These are phyloP conservation scores for Acidomyces sp. DNA, from an alignment of 495 filamentous ascomycete genomes.

Conservation along the genomic window DNA sequence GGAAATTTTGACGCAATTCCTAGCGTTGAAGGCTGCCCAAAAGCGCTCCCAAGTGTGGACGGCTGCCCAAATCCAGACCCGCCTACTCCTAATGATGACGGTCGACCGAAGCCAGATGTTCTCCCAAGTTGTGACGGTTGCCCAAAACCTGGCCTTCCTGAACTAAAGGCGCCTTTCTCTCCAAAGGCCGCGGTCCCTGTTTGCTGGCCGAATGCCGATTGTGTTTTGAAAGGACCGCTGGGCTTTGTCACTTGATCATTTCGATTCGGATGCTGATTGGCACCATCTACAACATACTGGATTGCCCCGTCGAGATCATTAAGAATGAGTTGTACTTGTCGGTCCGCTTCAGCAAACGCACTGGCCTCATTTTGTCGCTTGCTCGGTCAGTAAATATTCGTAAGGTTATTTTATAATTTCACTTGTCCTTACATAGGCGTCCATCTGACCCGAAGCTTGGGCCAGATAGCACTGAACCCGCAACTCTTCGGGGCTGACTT, in stretches of 20 bases:
- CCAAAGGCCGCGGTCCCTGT: neutral
- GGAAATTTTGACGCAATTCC: no score
- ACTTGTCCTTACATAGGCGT: constrained; percentile 6
- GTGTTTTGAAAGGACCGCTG: neutral
- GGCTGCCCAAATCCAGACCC: constrained; percentile 22
- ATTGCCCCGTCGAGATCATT: constrained; percentile 58
- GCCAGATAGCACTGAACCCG: constrained; percentile 53
- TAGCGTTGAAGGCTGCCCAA: neutral
- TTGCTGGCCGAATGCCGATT: constrained; percentile 1
- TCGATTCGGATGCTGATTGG: constrained; percentile 67
- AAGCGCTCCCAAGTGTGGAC: constrained; percentile 1
- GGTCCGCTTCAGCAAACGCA: constrained; percentile 45
- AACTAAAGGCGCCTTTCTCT: no score
- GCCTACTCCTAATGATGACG: neutral
- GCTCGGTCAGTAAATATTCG: no score
- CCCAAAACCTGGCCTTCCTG: constrained; percentile 22
- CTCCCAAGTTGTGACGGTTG: constrained; percentile 11
- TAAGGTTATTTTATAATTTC: no score
- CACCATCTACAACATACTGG: constrained; percentile 53
- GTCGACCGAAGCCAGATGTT: neutral
- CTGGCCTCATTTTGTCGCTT: constrained; percentile 49
- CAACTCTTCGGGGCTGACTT: constrained; percentile 76
- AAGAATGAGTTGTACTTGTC: constrained; percentile 55
- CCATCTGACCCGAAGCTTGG: constrained; percentile 20
- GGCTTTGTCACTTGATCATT: constrained; percentile 36